Percentiles rank a stretch among this genome's conserved stretches.
These are phyloP conservation scores for Tetrapisispora fleetii DNA, from an alignment of 805 yeast species.

Conservation along the genomic window DNA sequence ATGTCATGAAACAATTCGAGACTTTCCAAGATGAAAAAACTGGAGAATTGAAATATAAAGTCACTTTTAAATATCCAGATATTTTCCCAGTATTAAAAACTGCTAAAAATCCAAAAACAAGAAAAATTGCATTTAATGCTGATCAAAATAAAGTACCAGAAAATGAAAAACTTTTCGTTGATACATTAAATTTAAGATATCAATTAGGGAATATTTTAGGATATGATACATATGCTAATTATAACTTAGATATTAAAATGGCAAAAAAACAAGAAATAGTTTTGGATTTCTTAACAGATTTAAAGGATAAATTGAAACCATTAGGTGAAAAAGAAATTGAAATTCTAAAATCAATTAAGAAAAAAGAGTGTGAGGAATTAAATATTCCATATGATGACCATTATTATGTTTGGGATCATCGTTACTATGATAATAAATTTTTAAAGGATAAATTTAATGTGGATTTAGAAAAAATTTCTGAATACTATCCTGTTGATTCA, in stretches of 20 bases:
- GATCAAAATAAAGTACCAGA: constrained; percentile 59
- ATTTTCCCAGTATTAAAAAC: constrained; percentile 66
- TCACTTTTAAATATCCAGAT: constrained; percentile 79
- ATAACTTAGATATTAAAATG: constrained; percentile 67
- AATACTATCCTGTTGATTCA: constrained; percentile 65
- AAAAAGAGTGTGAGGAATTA: constrained; percentile 38
- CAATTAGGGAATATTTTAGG: constrained; percentile 56
- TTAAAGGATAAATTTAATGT: constrained; percentile 62
- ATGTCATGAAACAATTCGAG: constrained; percentile 49
- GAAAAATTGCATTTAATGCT: constrained; percentile 55
- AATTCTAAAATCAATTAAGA: constrained; percentile 42
- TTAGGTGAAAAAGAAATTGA: constrained; percentile 48
- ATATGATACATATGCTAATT: constrained; percentile 59
- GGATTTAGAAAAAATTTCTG: constrained; percentile 60
- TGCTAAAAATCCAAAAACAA: constrained; percentile 53
- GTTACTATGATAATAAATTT: constrained; percentile 54
- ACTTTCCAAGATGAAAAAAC: constrained; percentile 30
- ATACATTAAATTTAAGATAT: constrained; percentile 53
- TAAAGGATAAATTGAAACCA: constrained; percentile 48
- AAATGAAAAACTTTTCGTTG: constrained; percentile 50
- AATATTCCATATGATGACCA: constrained; percentile 35
- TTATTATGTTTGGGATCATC: constrained; percentile 64
- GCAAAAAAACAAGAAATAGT: constrained; percentile 62
- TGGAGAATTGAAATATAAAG: constrained; percentile 39
- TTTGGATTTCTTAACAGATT: constrained; percentile 49